These are phyloP conservation scores for Globisporangium middletonii DNA, from an alignment of 352 stramenopile genomes.

Conservation along the genomic window DNA sequence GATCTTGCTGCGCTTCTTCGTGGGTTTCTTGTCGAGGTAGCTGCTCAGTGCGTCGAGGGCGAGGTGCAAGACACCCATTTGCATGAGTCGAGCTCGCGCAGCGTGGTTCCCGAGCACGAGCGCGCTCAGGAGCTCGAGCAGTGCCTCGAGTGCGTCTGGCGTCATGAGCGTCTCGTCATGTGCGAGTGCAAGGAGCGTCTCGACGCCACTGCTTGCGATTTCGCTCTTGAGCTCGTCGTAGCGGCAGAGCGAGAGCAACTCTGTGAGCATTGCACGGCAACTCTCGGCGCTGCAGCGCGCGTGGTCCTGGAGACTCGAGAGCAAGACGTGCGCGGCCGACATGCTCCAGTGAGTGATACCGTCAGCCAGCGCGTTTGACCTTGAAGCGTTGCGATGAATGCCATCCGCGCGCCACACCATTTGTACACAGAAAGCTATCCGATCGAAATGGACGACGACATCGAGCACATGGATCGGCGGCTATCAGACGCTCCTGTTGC, in stretches of 20 bases:
- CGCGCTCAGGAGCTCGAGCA: slow-evolving; percentile 38
- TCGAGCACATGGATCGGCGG: not conserved
- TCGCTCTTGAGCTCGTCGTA: slow-evolving; percentile 26
- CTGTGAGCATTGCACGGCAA: slow-evolving; percentile 18
- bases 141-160: slow-evolving; percentile 24
- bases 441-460: not conserved
- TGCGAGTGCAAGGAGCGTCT: slow-evolving; percentile 23
- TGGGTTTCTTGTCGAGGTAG: slow-evolving; percentile 12
- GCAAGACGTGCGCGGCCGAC: slow-evolving; percentile 37
- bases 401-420: not conserved
- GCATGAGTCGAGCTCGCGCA: slow-evolving; percentile 10
- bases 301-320: slow-evolving; percentile 32
- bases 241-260: slow-evolving; percentile 35
- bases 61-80: slow-evolving; percentile 25
- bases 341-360: slow-evolving; percentile 8
- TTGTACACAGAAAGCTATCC: not conserved
- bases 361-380: not conserved
- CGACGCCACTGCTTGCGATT: slow-evolving; percentile 24
- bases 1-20: slow-evolving; percentile 29
- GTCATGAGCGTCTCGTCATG: slow-evolving; percentile 10
- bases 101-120: slow-evolving; percentile 23
- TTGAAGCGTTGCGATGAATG: not conserved
- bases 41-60: slow-evolving; percentile 16
- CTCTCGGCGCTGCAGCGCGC: slow-evolving; percentile 13
- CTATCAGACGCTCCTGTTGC: not conserved